Percentiles rank a stretch among this genome's conserved stretches.
Conservation (phyloP, 2,329 filamentous ascomycete species). For the Xylaria polymorpha region DNA sequence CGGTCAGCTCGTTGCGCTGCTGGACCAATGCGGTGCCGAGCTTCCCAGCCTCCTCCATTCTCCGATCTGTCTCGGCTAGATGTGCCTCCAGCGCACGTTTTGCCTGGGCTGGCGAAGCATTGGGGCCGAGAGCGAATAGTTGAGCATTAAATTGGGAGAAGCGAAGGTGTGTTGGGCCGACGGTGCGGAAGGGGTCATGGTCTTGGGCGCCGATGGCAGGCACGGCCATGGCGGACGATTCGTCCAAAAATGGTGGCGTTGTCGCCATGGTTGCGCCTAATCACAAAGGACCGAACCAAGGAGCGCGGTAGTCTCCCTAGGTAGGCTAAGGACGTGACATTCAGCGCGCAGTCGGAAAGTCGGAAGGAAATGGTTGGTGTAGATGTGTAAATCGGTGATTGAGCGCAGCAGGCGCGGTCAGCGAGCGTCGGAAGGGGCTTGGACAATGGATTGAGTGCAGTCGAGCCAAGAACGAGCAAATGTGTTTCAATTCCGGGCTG, state of each 20-base stretch:
- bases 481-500: constrained; percentile 11
- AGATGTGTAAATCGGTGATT: constrained; percentile 18
- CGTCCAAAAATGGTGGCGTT: constrained; percentile 38
- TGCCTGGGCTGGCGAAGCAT: constrained; percentile 83
- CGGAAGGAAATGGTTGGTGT: constrained; percentile 29
- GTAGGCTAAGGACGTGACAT: constrained; percentile 48
- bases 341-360: constrained; percentile 41
- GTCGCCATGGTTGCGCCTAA: constrained; percentile 38
- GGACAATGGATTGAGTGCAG: constrained; percentile 12
- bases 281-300: constrained; percentile 37
- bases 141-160: constrained; percentile 87
- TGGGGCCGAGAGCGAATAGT: constrained; percentile 80
- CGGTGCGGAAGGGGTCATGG: constrained; percentile 69
- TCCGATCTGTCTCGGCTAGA: constrained; percentile 89
- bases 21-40: constrained; percentile 85
- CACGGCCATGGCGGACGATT: constrained; percentile 55
- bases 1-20: constrained; percentile 84
- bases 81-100: constrained; percentile 92
- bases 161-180: constrained; percentile 66
- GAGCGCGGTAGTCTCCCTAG: constrained; percentile 47
- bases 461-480: constrained; percentile 8
- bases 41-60: constrained; percentile 90
- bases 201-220: constrained; percentile 52
- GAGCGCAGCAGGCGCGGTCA: constrained; percentile 22
- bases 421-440: constrained; percentile 10